A percentile compares a stretch with the other conserved stretches of the same genome.
Evolutionary conservation across 306 rosid genomes (phyloP).

Genomic region (Pueraria montana): DNA sequence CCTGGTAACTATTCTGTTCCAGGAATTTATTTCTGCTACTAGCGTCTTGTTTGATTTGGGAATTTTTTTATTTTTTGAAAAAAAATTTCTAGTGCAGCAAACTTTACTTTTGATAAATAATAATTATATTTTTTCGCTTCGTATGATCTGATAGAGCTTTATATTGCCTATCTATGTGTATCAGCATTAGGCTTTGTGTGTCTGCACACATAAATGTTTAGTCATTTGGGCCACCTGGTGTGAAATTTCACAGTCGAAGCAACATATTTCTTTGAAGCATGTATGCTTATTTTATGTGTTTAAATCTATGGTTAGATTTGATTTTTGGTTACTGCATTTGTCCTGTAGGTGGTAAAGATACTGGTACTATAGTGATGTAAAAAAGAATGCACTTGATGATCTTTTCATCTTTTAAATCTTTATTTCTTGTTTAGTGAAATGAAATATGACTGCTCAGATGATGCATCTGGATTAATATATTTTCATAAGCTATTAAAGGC

Average conservation of each 20-base stretch:
- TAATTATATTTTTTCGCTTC: background rate
- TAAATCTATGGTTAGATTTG: background rate
- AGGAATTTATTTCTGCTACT: slow-evolving; percentile 5
- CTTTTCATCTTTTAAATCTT: background rate
- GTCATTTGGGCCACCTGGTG: background rate
- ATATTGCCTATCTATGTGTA: background rate
- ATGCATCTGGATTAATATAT: background rate
- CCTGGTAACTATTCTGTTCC: slow-evolving; percentile 59
- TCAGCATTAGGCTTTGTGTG: background rate
- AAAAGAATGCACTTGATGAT: background rate
- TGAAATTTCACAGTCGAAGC: background rate
- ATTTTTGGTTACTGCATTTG: background rate
- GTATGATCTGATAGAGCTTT: background rate
- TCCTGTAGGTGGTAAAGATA: background rate
- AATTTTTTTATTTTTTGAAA: background rate
- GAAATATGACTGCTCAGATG: background rate
- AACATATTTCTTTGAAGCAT: background rate
- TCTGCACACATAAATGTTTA: background rate
- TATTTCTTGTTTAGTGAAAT: background rate
- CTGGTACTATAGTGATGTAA: background rate
- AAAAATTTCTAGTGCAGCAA: background rate
- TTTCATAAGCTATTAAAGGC: background rate
- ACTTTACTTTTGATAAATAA: background rate
- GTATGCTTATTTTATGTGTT: background rate
- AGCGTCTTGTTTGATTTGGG: background rate